These are phyloP conservation scores for Coelastrella sp. DNA, from an alignment of 139 green algal genomes.

Conservation along the genomic window DNA sequence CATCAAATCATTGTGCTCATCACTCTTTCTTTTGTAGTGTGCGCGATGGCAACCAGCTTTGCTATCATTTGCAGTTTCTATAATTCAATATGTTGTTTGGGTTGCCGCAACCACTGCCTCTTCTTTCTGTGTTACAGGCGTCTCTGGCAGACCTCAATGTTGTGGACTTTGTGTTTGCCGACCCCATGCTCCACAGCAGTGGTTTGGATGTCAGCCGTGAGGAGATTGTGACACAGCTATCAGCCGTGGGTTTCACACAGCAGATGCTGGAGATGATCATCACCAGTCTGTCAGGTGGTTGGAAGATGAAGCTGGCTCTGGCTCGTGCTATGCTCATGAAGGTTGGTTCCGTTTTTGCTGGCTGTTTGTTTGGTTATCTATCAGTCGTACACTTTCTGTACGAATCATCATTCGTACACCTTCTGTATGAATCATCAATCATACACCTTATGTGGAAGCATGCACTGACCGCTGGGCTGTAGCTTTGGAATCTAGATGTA, in stretches of 20 bases:
- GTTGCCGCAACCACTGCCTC: too few relatives aligned
- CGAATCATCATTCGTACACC: background rate
- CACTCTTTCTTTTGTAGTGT: background rate
- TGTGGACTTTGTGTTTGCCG: constrained; percentile 75
- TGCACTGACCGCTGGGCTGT: too few relatives aligned
- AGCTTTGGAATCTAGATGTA: too few relatives aligned
- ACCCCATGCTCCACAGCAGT: constrained; percentile 63
- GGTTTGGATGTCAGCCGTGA: constrained; percentile 48
- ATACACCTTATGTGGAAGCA: too few relatives aligned
- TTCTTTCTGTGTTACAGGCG: constrained; percentile 51
- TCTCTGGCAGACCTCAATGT: constrained; percentile 71
- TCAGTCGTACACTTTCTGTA: background rate
- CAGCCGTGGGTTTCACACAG: constrained; percentile 53
- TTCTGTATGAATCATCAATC: background rate
- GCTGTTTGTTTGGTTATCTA: too few relatives aligned
- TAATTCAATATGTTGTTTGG: too few relatives aligned
- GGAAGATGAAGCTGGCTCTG: constrained; percentile 93
- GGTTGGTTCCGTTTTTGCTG: background rate
- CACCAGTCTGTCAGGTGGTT: constrained; percentile 77
- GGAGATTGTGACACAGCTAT: constrained; percentile 52
- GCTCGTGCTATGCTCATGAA: constrained; percentile 86
- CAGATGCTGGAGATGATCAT: constrained; percentile 69
- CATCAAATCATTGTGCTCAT: background rate
- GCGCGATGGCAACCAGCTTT: background rate
- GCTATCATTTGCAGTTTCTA: background rate